Conservation (phyloP, 345 rosid genomes). For the Reutealis trisperma region DNA sequence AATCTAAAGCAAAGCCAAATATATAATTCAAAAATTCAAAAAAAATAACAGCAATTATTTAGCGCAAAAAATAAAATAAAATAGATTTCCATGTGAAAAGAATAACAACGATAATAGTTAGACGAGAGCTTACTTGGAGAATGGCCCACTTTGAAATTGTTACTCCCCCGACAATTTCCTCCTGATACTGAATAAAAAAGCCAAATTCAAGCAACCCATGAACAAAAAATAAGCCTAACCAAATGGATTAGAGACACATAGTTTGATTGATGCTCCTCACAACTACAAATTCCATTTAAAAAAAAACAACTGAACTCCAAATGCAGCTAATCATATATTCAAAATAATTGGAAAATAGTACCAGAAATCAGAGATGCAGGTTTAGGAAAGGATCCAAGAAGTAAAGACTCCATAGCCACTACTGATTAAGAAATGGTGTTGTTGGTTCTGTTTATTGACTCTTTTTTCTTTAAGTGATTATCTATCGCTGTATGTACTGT, state of each 20-base stretch:
- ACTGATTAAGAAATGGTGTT: neutral
- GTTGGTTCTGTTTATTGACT: too few species aligned
- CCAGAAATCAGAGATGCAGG: slow-evolving; percentile 40
- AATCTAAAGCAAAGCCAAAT: too few species aligned
- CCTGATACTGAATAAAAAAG: slow-evolving; percentile 33
- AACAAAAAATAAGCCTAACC: neutral
- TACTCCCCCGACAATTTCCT: slow-evolving; percentile 32
- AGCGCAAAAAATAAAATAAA: neutral
- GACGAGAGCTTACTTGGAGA: slow-evolving; percentile 23
- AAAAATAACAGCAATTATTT: neutral
- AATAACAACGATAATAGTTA: neutral
- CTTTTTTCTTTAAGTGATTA: too few species aligned
- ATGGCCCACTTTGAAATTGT: slow-evolving; percentile 26
- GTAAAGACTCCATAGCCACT: slow-evolving; percentile 57
- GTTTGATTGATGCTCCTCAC: neutral
- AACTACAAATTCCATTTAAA: neutral
- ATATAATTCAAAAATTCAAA: neutral
- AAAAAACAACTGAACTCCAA: too few species aligned
- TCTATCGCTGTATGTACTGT: too few species aligned
- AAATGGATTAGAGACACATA: neutral
- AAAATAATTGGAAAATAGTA: slow-evolving; percentile 15
- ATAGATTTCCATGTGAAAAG: too few species aligned
- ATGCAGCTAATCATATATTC: too few species aligned
- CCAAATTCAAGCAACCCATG: neutral
- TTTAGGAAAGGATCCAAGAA: slow-evolving; percentile 33